Base-by-base conservation (phyloP, 352 stramenopile species). In the Globisporangium cederbergense region DNA sequence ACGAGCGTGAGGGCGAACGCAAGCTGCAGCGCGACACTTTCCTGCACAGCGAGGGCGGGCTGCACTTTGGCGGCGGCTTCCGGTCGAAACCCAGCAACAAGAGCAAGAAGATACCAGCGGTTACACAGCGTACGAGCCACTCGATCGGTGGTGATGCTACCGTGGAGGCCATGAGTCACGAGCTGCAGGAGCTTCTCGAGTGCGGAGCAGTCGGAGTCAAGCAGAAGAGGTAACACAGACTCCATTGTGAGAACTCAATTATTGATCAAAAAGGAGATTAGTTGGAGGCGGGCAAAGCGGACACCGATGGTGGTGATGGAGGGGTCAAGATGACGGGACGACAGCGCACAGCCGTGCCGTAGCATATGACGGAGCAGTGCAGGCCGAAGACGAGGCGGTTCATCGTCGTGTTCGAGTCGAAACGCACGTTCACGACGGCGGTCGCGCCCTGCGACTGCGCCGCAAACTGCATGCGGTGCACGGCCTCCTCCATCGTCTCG, bases 401-500 rank as follows among this genome's bases (percentile, higher is more conserved):
- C 85, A 93, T 93, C 13, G 85, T 91, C 70, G 81, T 90, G 70
- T 90, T 93, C 46, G 83, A 88, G 68, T 92, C 83, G 65, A 93
- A 92, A 51, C 83, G 83, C 60, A 91, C 84, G 51, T 89, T 91
- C 56, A 93, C 76, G 32, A 93, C 72, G 11, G 83, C 79, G 28
- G 85, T 92, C n/a, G 85, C 85, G 0, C 85, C 85, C 36, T 89
- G 78, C 28, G 81, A 86, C 74, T 88, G 58, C 32, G 85, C 85
- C 0, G 85, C 85, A 51, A 72, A 90, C 66, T 92, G 84, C 70
- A 93, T 80, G 43, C 85, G 83, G 60, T 92, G 81, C 57, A 90
- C 79, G 3, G 85, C 85, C 70, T 93, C 85, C 32, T 79, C 71
- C 73, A 81, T 87, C 51, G 85, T 90, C 69, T 93, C 83, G 70